Evolutionary conservation across 73 alveolate species (phyloP).

Genomic region (Stentor roeselii): DNA sequence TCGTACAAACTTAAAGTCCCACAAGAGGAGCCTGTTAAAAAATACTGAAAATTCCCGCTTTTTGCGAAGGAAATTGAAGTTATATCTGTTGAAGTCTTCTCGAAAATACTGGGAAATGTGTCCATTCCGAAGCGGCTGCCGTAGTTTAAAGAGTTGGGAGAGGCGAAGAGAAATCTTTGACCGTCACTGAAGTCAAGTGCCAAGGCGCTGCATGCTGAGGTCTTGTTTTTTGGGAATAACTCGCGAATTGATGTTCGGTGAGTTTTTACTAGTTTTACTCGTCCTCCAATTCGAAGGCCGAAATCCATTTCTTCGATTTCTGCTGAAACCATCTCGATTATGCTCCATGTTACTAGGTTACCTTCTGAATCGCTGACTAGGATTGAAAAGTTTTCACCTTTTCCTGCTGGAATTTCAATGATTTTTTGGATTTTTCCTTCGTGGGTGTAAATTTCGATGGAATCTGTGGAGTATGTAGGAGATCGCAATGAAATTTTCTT

Average conservation of each 20-base stretch:
- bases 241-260: neutral
- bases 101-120: neutral
- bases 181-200: neutral
- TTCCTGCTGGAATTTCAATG: neutral
- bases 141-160: neutral
- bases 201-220: neutral
- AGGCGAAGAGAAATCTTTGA: neutral
- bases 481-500: neutral
- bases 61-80: neutral
- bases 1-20: constrained; percentile 4
- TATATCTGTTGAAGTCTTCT: neutral
- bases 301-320: neutral
- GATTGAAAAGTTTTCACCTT: constrained; percentile 17
- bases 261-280: constrained; percentile 10
- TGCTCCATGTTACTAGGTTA: neutral
- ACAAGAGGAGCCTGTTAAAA: neutral
- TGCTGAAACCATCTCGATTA: neutral
- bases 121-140: constrained; percentile 12
- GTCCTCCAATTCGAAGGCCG: constrained; percentile 2
- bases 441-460: neutral
- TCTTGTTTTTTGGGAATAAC: neutral
- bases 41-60: neutral
- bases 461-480: constrained; percentile 7
- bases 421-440: constrained; percentile 8
- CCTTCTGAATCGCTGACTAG: neutral